These are phyloP conservation scores for Lachnellula occidentalis DNA, from an alignment of 2,329 filamentous ascomycete species.

Conservation along the genomic window DNA sequence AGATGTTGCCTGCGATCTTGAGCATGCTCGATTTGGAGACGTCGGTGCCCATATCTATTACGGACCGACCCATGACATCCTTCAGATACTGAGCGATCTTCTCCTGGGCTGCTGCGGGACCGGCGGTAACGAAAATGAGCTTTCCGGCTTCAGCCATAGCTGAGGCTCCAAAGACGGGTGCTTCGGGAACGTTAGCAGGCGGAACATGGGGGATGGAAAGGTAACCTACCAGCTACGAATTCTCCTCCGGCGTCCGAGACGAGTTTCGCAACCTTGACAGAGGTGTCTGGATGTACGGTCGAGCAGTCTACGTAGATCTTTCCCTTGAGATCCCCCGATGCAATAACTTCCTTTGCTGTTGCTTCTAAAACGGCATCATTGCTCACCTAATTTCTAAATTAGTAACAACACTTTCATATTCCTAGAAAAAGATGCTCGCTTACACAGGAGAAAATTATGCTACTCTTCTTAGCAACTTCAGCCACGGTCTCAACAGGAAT, in stretches of 20 bases:
- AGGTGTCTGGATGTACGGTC: conserved; percentile 32
- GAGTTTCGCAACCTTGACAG: conserved; percentile 30
- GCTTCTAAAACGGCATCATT: conserved; percentile 36
- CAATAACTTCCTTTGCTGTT: conserved; percentile 23
- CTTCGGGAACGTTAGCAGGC: conserved; percentile 27
- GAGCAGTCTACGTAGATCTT: conserved; percentile 31
- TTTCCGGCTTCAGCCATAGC: conserved; percentile 39
- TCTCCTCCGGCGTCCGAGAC: conserved; percentile 33
- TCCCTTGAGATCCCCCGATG: conserved; percentile 25
- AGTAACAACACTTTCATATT: conserved; percentile 16
- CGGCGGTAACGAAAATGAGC: conserved; percentile 40
- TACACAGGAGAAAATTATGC: conserved; percentile 33
- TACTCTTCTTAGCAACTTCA: conserved; percentile 32
- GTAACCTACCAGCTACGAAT: conserved; percentile 21
- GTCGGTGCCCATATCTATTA: conserved; percentile 40
- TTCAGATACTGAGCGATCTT: conserved; percentile 37
- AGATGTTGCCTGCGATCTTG: conserved; percentile 38
- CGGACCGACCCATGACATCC: conserved; percentile 37
- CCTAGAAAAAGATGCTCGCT: conserved; percentile 22
- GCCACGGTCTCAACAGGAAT: conserved; percentile 22
- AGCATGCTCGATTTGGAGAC: conserved; percentile 37
- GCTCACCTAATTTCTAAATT: conserved; percentile 29
- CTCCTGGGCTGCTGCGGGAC: conserved; percentile 31
- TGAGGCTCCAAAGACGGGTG: conserved; percentile 40
- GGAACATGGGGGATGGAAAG: conserved; percentile 10